Evolutionary conservation across 1,139 yeast species (phyloP).

Genomic region (Hansenula sp.): DNA sequence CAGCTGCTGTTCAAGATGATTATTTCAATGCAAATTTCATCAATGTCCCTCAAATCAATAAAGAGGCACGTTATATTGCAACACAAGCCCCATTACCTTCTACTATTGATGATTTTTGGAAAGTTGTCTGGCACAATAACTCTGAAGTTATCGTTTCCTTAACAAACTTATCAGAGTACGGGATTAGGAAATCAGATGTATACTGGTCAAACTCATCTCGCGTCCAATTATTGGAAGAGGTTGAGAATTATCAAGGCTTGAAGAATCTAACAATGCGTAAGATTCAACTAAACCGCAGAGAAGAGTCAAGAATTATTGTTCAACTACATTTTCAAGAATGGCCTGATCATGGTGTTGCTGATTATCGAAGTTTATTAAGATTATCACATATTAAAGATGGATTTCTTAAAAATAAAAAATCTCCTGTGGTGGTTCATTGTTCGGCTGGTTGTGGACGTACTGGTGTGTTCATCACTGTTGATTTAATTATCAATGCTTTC

Average conservation of each 20-base stretch:
- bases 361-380: conserved; percentile 46
- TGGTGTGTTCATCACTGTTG: conserved; percentile 79
- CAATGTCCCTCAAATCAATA: conserved; percentile 31
- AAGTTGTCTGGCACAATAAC: conserved; percentile 58
- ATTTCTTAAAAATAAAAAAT: conserved; percentile 22
- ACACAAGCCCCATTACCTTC: conserved; percentile 83
- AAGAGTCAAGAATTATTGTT: conserved; percentile 31
- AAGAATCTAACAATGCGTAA: conserved; percentile 29
- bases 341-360: conserved; percentile 81
- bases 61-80: conserved; percentile 56
- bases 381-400: conserved; percentile 48
- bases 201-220: conserved; percentile 42
- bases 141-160: conserved; percentile 67
- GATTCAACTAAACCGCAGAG: conserved; percentile 22
- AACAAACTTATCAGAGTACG: conserved; percentile 53
- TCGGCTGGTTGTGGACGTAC: conserved; percentile 94
- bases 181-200: conserved; percentile 49
- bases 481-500: conserved; percentile 48
- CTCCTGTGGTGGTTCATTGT: conserved; percentile 71
- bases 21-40: conserved; percentile 66
- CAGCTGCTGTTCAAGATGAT: conserved; percentile 28
- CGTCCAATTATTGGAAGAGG: conserved; percentile 26
- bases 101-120: conserved; percentile 82
- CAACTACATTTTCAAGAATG: conserved; percentile 73
- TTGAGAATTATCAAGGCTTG: conserved; percentile 25